Evolutionary conservation across 192 early-diverging fungal species (phyloP), one percentile per base, ranked within the genome.

Genomic region (Pilobolus umbonatus): DNA sequence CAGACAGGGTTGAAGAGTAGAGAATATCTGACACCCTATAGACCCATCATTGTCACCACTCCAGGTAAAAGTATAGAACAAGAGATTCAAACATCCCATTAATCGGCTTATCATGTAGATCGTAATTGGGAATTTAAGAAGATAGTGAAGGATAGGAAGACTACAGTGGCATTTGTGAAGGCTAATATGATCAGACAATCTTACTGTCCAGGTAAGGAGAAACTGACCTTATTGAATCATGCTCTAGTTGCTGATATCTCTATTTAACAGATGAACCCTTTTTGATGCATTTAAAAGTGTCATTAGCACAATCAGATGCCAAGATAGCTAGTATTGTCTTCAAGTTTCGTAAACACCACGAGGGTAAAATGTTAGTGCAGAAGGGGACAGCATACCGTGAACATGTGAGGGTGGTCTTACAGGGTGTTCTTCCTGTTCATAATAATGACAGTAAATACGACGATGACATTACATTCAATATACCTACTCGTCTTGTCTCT

Each of bases 331-430:
- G 22, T 9, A 47, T 73, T 4, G 17, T 50, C 5, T 76, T 65
- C 39, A 61, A 57, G 21, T 64, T 76, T 36, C 71, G 74, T 44
- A 76, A 76, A 42, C 74, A 76, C 39, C 72, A 73, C 19, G 74
- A 76, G 52, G 74, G 74, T 14, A 66, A 67, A 17, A 68, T 73
- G 60, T 57, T 68, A 3, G 26, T 76, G 1, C 67, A 76, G 36
- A 64, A 73, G 28, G 71, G 72, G 2, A 64, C 69, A 1, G 67
- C 71, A 5, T 76, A 58, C 48, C 57, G 64, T 5, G 60, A 73
- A 28, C 50, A 69, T 17, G 50, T 70, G 24, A 62, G 74, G 11
- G 49, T 28, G 3, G 55, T 72, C 2, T 19, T 69, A 1, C 56
- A 57, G 15, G 67, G 57, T 1, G 46, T 49, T 0, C 47, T 63